Conservation (phyloP, 1,284 basidiomycete genomes). For the Ceratobasidium sp. region DNA sequence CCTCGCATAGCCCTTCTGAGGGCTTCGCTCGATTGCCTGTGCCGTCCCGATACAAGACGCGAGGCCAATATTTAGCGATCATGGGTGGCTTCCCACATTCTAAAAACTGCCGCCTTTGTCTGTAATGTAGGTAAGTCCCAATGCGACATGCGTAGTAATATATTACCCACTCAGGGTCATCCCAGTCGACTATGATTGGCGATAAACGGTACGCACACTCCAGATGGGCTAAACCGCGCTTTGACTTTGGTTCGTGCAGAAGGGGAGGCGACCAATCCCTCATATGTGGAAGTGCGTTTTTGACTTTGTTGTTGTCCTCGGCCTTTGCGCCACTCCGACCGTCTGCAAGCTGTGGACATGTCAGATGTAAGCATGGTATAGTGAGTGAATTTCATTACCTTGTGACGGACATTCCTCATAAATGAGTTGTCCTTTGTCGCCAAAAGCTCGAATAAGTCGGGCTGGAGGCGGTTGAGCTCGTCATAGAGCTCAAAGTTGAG, state of each 20-base stretch:
- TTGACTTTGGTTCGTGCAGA: slow-evolving; percentile 12
- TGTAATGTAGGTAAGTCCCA: not conserved
- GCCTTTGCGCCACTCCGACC: slow-evolving; percentile 26
- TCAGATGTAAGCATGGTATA: not conserved
- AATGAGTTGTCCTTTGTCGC: not conserved
- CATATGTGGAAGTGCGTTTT: slow-evolving; percentile 12
- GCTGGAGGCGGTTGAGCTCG: slow-evolving; percentile 3
- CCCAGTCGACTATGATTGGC: slow-evolving; percentile 13
- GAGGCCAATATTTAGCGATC: not conserved
- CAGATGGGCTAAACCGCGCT: slow-evolving; percentile 7
- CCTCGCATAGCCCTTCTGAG: not conserved
- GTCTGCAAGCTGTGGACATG: slow-evolving; percentile 1
- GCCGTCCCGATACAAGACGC: not conserved
- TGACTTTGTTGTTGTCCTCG: slow-evolving; percentile 34
- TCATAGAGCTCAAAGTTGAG: not conserved
- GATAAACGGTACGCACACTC: slow-evolving; percentile 10
- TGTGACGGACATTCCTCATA: not conserved
- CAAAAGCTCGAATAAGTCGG: slow-evolving; percentile 9
- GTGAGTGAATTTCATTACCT: not conserved
- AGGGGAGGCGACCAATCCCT: slow-evolving; percentile 1
- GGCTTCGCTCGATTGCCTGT: not conserved
- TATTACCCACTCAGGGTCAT: slow-evolving; percentile 16
- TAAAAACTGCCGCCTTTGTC: slow-evolving; percentile 18
- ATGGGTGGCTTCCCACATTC: slow-evolving; percentile 7
- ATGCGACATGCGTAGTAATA: no score